A percentile compares a stretch with the other conserved stretches of the same genome.
Conservation (phyloP, 306 rosid genomes). For the Clitoria ternatea region DNA sequence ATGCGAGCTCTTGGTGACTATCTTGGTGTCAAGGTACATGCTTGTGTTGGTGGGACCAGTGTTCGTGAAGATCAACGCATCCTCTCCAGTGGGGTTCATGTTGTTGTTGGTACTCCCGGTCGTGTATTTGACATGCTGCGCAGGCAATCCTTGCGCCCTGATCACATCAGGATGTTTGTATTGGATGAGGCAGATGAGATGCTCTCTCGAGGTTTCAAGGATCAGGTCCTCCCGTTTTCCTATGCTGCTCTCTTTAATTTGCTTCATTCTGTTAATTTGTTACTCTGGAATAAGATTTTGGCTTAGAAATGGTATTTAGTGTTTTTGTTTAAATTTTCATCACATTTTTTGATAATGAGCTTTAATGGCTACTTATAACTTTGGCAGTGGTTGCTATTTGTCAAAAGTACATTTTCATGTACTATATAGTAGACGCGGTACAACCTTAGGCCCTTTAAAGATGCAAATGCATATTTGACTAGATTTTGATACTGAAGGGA, state of each 20-base stretch:
- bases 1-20: slow-evolving; percentile 74
- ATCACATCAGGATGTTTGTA: neutral
- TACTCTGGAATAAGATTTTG: neutral
- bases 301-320: neutral
- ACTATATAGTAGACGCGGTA: neutral
- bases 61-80: slow-evolving; percentile 10
- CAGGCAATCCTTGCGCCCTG: slow-evolving; percentile 9
- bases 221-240: slow-evolving; percentile 44
- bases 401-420: neutral
- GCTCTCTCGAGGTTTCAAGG: slow-evolving; percentile 83
- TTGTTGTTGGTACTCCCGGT: slow-evolving; percentile 5
- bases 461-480: neutral
- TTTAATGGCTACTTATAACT: neutral
- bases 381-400: neutral
- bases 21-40: slow-evolving; percentile 76
- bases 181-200: slow-evolving; percentile 62
- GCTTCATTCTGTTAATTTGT: neutral
- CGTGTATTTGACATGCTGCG: slow-evolving; percentile 13
- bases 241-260: neutral
- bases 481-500: neutral
- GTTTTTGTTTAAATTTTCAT: neutral
- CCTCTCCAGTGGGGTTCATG: slow-evolving; percentile 7
- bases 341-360: neutral
- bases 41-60: slow-evolving; percentile 29
- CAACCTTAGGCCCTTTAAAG: neutral